Evolutionary conservation across 1,284 basidiomycete species (phyloP).

Genomic region (Flammula alnicola): DNA sequence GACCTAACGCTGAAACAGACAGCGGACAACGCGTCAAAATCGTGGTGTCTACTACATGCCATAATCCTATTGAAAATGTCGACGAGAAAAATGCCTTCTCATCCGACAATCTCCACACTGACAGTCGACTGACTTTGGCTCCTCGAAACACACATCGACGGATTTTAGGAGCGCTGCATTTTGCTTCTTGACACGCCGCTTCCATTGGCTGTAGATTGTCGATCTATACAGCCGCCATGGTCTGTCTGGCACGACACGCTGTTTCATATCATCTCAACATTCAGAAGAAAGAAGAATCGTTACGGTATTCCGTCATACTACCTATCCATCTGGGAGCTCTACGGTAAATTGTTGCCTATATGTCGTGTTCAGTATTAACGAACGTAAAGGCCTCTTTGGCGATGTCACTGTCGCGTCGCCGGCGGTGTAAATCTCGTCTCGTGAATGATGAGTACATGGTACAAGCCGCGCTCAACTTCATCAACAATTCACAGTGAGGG

Average conservation of each 20-base stretch:
- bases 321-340: neutral
- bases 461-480: no score
- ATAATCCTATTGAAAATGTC: no score
- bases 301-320: neutral
- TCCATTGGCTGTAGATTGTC: neutral
- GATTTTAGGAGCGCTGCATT: constrained; percentile 2
- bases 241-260: neutral
- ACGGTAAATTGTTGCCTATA: neutral
- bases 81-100: no score
- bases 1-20: no score
- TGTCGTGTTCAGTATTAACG: neutral
- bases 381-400: neutral
- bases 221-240: neutral
- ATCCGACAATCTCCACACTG: constrained; percentile 2
- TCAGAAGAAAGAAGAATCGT: neutral
- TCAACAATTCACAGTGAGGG: no score
- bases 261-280: neutral
- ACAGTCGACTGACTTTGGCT: neutral
- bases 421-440: constrained; percentile 1
- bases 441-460: no score
- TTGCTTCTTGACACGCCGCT: constrained; percentile 7
- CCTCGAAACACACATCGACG: neutral
- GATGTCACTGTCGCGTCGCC: constrained; percentile 1
- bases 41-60: no score
- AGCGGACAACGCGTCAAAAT: no score